Percentiles rank a stretch among this genome's conserved stretches.
These are phyloP conservation scores for Fusarium globosum DNA, from an alignment of 2,329 filamentous ascomycete species.

Conservation along the genomic window DNA sequence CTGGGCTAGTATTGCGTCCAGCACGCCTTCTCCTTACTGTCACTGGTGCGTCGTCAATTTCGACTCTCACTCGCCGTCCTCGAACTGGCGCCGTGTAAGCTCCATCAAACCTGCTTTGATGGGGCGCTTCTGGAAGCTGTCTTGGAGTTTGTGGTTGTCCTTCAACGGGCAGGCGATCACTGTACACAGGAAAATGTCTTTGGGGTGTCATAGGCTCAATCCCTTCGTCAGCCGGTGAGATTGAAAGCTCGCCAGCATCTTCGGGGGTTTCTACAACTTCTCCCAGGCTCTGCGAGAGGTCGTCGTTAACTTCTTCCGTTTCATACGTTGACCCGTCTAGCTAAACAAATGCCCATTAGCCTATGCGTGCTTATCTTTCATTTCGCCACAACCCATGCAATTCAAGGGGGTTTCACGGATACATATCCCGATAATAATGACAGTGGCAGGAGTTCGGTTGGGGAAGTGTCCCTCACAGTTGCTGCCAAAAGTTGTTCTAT, in stretches of 20 bases:
- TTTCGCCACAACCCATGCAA: background rate
- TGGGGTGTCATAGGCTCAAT: background rate
- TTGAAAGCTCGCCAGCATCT: background rate
- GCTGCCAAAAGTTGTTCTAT: background rate
- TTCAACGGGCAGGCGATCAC: constrained; percentile 27
- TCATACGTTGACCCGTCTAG: background rate
- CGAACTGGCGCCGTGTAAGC: constrained; percentile 36
- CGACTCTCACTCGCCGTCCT: constrained; percentile 11
- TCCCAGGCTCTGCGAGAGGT: background rate
- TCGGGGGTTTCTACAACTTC: background rate
- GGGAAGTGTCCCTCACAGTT: constrained; percentile 15
- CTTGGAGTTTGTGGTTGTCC: constrained; percentile 41
- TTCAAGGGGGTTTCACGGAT: background rate
- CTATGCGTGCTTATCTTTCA: background rate
- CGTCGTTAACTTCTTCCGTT: constrained; percentile 1
- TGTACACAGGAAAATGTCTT: constrained; percentile 36
- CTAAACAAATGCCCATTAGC: constrained; percentile 10
- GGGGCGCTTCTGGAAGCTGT: constrained; percentile 40
- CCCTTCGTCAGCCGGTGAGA: background rate
- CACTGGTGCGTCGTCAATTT: background rate
- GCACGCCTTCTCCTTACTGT: constrained; percentile 17
- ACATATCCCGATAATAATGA: background rate
- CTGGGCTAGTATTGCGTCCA: constrained; percentile 49
- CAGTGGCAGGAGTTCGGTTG: too few species aligned
- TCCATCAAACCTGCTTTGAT: constrained; percentile 40